These are phyloP conservation scores for Prinsepia uniflora DNA, from an alignment of 306 rosid genomes.

Conservation along the genomic window DNA sequence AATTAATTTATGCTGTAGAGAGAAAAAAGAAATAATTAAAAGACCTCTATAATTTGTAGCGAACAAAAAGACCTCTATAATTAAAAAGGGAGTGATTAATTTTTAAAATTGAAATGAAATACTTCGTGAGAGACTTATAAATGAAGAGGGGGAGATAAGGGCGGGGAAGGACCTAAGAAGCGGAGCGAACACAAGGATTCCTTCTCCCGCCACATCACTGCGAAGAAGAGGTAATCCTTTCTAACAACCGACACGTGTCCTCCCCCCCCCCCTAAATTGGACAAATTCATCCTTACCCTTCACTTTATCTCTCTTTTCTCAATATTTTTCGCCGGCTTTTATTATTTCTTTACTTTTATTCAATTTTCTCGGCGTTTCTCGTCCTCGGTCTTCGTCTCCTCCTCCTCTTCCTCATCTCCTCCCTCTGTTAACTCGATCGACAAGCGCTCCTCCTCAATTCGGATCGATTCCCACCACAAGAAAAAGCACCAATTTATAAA, in stretches of 20 bases:
- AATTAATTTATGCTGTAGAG: too few relatives aligned
- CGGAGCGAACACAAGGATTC: constrained; percentile 17
- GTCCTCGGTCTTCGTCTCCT: constrained; percentile 7
- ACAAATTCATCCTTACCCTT: constrained; percentile 40
- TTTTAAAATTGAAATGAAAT: neutral
- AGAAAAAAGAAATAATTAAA: too few relatives aligned
- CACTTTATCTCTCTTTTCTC: neutral
- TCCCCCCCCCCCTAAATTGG: constrained; percentile 9
- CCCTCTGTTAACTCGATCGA: constrained; percentile 56
- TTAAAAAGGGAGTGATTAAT: neutral
- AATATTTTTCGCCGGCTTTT: neutral
- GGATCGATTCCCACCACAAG: constrained; percentile 45
- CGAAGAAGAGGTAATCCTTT: constrained; percentile 27
- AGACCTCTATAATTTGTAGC: too few relatives aligned
- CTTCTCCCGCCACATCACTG: constrained; percentile 57
- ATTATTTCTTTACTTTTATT: constrained; percentile 8
- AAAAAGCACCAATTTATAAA: neutral
- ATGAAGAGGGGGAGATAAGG: neutral
- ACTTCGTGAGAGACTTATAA: neutral
- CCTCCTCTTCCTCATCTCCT: neutral
- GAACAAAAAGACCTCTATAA: too few relatives aligned
- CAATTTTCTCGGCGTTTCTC: constrained; percentile 15
- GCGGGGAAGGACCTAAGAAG: neutral
- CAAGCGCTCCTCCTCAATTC: constrained; percentile 41
- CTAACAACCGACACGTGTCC: constrained; percentile 46